Evolutionary conservation across 306 rosid species (phyloP), one percentile per base, ranked within the genome.

Genomic region (Pyrus communis): DNA sequence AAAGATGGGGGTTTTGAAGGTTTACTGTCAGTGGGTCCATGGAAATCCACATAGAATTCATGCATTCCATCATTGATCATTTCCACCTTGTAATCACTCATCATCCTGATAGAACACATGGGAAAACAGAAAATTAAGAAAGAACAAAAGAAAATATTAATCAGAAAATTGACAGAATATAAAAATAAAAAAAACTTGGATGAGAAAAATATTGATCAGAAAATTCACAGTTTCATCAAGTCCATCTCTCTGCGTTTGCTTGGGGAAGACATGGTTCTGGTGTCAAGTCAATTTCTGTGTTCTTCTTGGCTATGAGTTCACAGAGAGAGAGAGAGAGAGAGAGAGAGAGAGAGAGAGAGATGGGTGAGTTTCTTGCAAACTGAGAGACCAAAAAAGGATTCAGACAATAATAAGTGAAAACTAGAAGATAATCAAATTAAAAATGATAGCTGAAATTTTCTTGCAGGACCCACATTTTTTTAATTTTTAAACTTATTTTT

Each of bases 211-310:
- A 46, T 64, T 1, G 4, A 58, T 58, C 17, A 62, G 71, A 82
- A 69, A 82, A 52, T 71, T 78, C 82, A 91, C 96, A 94, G 93
- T 85, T 94, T 92, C 97, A 90, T 94, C 86, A 92, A 79, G 83
- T 94, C 98, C 98, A 87, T 90, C 88, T 92, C 96, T 45, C 96
- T 83, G 78, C 96, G 97, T 85, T 89, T 94, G 87, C 91, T 94
- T 40, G 97, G 97, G 21, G 96, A 94, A 85, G 95, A 87, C 98
- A 94, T 94, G 77, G 76, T 84, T 59, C 57, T 3, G 45, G 27
- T 54, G 70, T 45, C 30, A 61, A 67, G 52, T 60, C 31, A 30
- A 63, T 45, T 46, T 71, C 35, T 60, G 17, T 54, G 74, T 25
- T 62, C 73, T 66, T 35, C 57, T 30, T 13, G 73, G 71, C 25